These are phyloP conservation scores for Decorospora gaudefroyi DNA, from an alignment of 2,329 filamentous ascomycete genomes.

Conservation along the genomic window DNA sequence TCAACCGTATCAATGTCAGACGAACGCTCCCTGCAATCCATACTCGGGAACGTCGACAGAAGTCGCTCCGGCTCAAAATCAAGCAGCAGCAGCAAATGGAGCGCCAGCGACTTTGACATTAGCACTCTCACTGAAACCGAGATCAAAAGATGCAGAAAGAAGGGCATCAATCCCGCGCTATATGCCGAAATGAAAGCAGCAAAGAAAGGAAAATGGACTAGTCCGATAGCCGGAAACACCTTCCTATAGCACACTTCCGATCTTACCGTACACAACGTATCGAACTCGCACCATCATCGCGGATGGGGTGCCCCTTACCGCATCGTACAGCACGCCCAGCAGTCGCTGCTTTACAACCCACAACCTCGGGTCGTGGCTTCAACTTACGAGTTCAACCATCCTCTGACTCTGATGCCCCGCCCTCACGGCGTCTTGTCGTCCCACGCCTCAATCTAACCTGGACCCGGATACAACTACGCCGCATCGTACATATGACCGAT, in stretches of 20 bases:
- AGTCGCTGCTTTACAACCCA: too few species aligned
- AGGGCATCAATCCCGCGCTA: constrained; percentile 54
- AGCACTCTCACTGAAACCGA: constrained; percentile 48
- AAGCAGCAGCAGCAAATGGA: constrained; percentile 43
- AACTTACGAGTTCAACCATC: too few species aligned
- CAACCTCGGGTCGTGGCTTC: too few species aligned
- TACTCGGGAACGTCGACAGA: constrained; percentile 14
- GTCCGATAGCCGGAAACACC: constrained; percentile 43
- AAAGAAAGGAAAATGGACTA: constrained; percentile 47
- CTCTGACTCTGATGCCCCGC: background rate
- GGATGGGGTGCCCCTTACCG: background rate
- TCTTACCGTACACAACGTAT: background rate
- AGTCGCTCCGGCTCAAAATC: constrained; percentile 24
- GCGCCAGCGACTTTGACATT: constrained; percentile 48
- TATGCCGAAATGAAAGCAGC: constrained; percentile 56
- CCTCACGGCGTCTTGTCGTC: constrained; percentile 2
- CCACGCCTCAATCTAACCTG: constrained; percentile 6
- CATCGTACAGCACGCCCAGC: background rate
- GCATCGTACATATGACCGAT: constrained; percentile 4
- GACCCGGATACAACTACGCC: background rate
- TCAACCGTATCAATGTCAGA: constrained; percentile 8
- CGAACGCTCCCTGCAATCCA: constrained; percentile 14
- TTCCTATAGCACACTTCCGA: constrained; percentile 27
- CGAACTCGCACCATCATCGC: background rate
- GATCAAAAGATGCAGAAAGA: constrained; percentile 52